phyloP scores from a whole-genome alignment of 805 yeast genomes.

The Teunomyces cretensis region DNA sequence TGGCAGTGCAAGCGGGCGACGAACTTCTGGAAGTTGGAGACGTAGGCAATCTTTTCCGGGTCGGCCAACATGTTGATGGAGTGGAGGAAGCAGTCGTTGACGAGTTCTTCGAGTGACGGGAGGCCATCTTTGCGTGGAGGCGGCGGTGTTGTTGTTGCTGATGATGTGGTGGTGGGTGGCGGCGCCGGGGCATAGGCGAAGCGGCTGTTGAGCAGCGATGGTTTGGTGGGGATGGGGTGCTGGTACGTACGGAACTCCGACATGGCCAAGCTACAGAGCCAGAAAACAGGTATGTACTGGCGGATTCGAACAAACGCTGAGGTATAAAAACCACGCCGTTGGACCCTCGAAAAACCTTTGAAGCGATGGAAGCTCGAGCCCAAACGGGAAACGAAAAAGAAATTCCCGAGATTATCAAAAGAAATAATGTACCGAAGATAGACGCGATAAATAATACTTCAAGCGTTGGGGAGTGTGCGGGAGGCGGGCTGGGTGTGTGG shows the following conservation, averaged over 20 bases:
- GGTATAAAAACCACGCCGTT: neutral
- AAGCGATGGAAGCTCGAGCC: neutral
- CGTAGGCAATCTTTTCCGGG: slow-evolving; percentile 15
- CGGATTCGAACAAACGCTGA: neutral
- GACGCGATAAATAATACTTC: slow-evolving; percentile 2
- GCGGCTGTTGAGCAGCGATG: slow-evolving; percentile 8
- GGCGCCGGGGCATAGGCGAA: slow-evolving; percentile 4
- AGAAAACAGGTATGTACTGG: neutral
- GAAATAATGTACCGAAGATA: neutral
- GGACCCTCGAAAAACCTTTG: slow-evolving; percentile 1
- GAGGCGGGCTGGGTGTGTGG: neutral
- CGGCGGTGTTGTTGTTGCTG: slow-evolving; percentile 1
- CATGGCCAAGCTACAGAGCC: slow-evolving; percentile 1
- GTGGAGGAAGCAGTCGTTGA: slow-evolving; percentile 31
- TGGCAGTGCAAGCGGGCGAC: slow-evolving; percentile 41
- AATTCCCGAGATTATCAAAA: slow-evolving; percentile 1
- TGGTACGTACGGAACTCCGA: slow-evolving; percentile 3
- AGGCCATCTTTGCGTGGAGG: neutral
- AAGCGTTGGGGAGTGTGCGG: neutral
- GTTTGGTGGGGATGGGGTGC: slow-evolving; percentile 10
- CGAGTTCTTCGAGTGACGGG: slow-evolving; percentile 26
- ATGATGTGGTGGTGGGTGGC: neutral
- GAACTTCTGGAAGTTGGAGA: slow-evolving; percentile 30
- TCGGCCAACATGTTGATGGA: slow-evolving; percentile 20
- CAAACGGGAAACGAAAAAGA: slow-evolving; percentile 2